Conservation (phyloP, 805 yeast genomes). For the Barnettozyma salicaria region DNA sequence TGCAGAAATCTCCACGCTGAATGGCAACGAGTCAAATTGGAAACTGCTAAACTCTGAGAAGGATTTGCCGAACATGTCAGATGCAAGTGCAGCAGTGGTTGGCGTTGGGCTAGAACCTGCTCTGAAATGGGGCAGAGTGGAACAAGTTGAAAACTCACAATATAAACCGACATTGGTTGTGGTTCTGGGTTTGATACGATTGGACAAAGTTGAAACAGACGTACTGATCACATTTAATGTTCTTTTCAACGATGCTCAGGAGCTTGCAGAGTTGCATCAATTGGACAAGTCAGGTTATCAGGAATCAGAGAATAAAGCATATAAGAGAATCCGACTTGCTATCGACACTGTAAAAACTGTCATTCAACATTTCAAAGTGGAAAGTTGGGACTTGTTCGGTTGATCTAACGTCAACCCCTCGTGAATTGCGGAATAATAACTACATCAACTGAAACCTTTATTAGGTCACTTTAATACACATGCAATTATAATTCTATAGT, state of each 20-base stretch:
- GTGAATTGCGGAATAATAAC: no score
- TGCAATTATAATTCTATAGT: no score
- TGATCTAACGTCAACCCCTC: slow-evolving; percentile 5
- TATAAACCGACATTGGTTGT: slow-evolving; percentile 38
- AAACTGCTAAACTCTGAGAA: slow-evolving; percentile 19
- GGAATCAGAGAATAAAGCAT: slow-evolving; percentile 19
- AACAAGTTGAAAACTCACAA: slow-evolving; percentile 12
- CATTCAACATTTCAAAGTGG: slow-evolving; percentile 31
- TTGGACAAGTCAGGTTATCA: slow-evolving; percentile 2
- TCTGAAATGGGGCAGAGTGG: slow-evolving; percentile 45
- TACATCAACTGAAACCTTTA: no score
- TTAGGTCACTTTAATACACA: no score
- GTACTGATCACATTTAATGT: slow-evolving; percentile 54
- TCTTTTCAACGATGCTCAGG: slow-evolving; percentile 36
- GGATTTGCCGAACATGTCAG: slow-evolving; percentile 1
- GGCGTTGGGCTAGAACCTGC: slow-evolving; percentile 38
- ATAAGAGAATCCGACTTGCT: slow-evolving; percentile 27
- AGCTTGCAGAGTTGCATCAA: slow-evolving; percentile 23
- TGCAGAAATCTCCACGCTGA: slow-evolving; percentile 44
- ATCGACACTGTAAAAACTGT: slow-evolving; percentile 23
- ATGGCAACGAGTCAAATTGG: slow-evolving; percentile 32
- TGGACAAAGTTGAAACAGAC: slow-evolving; percentile 51
- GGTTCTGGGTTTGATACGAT: slow-evolving; percentile 51
- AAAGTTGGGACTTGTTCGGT: slow-evolving; percentile 44
- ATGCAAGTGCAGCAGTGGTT: slow-evolving; percentile 18